Evolutionary conservation across 306 rosid genomes (phyloP), one percentile per base, ranked within the genome.

Genomic region (Ochetophila trinervis): DNA sequence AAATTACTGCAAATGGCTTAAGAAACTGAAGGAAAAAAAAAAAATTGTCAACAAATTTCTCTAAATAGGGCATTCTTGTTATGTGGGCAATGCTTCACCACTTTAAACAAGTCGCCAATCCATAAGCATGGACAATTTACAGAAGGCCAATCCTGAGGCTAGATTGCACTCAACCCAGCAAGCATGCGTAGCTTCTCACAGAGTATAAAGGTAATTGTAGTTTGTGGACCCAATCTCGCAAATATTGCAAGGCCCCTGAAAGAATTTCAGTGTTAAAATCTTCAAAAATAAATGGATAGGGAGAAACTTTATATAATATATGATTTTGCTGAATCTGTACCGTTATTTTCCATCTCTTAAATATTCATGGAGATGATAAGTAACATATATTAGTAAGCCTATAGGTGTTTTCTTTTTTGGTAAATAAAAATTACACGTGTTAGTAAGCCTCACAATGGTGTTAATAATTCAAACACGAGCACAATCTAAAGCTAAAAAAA

Each of bases 141-240:
- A 36, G 30, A 66, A 44, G 27, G 58, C 50, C 62, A 48, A 69
- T 62, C 74, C 67, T 34, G 3, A 22, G 47, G 50, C 65, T 81
- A 88, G 57, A 90, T 84, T 75, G 96, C 99, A 16, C 81, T 84
- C 78, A 93, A 72, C 73, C 97, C 97, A 30, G 90, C 81, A 75
- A 76, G 81, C 65, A 81, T 77, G 18, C 99, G 93, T 48, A 93
- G 81, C 85, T 90, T 84, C 91, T 93, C 99, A 11, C 86, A 88
- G 27, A 90, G 76, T 70, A 93, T 50, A 52, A 93, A 88, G 60
- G 96, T 93, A 37, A 90, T 88, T 67, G 91, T 90, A 66, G 97
- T 88, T 80, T 93, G 99, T 10, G 99, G 99, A 60, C 97, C 97
- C 76, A 93, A 73, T 82, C 97, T 83, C 67, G 97, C 91, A 63